Base-by-base conservation (phyloP, 768 basidiomycete genomes). In the Rhizopogon vinicolor region DNA sequence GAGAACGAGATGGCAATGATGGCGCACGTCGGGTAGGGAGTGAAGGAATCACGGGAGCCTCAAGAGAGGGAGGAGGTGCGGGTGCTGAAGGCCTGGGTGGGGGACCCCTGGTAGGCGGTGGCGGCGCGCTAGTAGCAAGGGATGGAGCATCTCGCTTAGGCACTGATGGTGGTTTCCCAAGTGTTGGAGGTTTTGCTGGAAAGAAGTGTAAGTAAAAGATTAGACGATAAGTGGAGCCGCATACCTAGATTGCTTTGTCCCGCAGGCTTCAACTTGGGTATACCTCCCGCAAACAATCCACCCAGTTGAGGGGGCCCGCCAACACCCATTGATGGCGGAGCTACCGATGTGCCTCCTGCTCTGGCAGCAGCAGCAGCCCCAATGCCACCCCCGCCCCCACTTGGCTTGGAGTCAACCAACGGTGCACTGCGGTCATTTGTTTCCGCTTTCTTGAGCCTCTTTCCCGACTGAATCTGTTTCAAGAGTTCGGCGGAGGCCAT, bases 241-340 rank as follows among this genome's bases (percentile, higher is more conserved):
- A 56, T 64, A 87, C 88, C 81, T 54, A 77, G 69, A 68, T 74
- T 78, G 52, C 65, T 77, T 55, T 83, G 80, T 12, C 84, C 89
- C n/a, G 88, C 80, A 44, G 91, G 83, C 75, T 88, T 95, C 64
- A 96, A 67, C 66, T 90, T 94, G 4, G 94, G 94, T 76, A 96
- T 85, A 1, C 94, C 93, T 14, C 91, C 93, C 44, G 93, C 92
- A 65, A 97, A 95, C 10, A 97, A 71, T 2, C 83, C 86, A 33
- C 84, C 93, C 4, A 95, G 74, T 68, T 94, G 92, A 25, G 91
- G 90, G 28, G 92, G 84, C 7, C 78, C 84, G n/a, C 66, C 73
- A 7, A 69, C 74, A 29, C 66, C 60, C 2, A 62, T 59, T 9
- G 64, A 41, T 7, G 62, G 51, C 51, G 59, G 33, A 55, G 40